Conservation (phyloP, 495 filamentous ascomycete species). For the Acidomyces sp. region DNA sequence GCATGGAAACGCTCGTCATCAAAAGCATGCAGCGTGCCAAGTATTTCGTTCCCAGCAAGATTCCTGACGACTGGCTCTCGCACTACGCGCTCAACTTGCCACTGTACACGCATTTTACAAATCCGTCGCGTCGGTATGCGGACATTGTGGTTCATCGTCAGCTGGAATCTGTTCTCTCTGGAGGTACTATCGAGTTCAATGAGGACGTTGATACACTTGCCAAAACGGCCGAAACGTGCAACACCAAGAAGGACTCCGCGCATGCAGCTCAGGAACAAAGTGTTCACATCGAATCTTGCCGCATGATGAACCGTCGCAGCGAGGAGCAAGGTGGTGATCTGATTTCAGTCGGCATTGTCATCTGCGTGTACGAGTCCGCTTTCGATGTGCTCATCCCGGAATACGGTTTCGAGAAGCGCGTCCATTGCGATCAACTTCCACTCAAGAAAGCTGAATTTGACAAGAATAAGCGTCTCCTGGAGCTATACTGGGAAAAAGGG, state of each 20-base stretch:
- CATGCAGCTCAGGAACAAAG: constrained; percentile 97
- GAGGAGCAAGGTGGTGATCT: constrained; percentile 78
- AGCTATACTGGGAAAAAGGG: constrained; percentile 99
- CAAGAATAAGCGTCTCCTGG: constrained; percentile 82
- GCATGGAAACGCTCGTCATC: constrained; percentile 88
- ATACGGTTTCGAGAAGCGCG: constrained; percentile 97
- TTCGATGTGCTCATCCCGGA: constrained; percentile 98
- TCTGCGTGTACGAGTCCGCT: constrained; percentile 96
- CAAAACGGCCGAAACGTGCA: constrained; percentile 92
- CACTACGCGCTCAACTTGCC: constrained; percentile 91
- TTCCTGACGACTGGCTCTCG: constrained; percentile 55
- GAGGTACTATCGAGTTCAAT: constrained; percentile 67
- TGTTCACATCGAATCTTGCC: constrained; percentile 94
- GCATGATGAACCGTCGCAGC: constrained; percentile 79
- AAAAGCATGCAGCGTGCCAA: constrained; percentile 95
- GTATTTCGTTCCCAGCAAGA: constrained; percentile 72
- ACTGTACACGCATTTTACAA: constrained; percentile 94
- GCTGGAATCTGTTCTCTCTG: constrained; percentile 73
- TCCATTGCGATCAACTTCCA: constrained; percentile 95
- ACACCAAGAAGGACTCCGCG: constrained; percentile 97
- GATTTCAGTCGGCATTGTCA: constrained; percentile 90
- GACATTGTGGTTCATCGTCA: constrained; percentile 94
- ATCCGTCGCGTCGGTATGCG: constrained; percentile 85
- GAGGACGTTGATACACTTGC: constrained; percentile 78
- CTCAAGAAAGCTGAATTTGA: constrained; percentile 97